Percentiles rank a stretch among this genome's conserved stretches.
Evolutionary conservation across 2,329 filamentous ascomycete genomes (phyloP).

Genomic region (Aspergillus sp.): DNA sequence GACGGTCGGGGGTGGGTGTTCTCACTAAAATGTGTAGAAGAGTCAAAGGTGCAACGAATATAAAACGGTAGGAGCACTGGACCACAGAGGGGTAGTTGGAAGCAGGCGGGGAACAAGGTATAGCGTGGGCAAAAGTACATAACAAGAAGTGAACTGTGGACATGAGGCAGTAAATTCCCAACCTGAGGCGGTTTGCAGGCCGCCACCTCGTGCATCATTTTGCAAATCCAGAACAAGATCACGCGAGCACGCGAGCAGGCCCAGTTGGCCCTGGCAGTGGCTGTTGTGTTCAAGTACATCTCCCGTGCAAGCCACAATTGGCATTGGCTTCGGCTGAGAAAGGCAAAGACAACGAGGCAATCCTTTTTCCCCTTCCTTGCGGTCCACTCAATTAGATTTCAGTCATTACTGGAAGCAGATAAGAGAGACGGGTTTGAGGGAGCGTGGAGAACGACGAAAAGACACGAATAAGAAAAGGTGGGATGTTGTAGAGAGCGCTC

Average conservation of each 20-base stretch:
- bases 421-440: constrained; percentile 35
- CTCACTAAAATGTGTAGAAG: constrained; percentile 33
- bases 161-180: constrained; percentile 30
- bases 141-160: constrained; percentile 42
- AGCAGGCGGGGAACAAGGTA: constrained; percentile 36
- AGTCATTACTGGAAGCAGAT: constrained; percentile 40
- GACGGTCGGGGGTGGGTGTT: constrained; percentile 30
- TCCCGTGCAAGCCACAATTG: constrained; percentile 30
- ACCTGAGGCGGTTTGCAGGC: constrained; percentile 25
- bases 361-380: constrained; percentile 26
- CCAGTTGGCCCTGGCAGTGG: constrained; percentile 19
- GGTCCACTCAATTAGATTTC: constrained; percentile 32
- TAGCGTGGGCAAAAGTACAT: constrained; percentile 46
- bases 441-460: constrained; percentile 37
- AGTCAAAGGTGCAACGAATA: constrained; percentile 27
- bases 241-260: constrained; percentile 23
- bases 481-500: constrained; percentile 31
- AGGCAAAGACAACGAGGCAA: constrained; percentile 24
- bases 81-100: constrained; percentile 32
- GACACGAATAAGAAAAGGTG: constrained; percentile 31
- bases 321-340: constrained; percentile 27
- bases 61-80: constrained; percentile 26
- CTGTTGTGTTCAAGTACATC: constrained; percentile 30
- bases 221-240: constrained; percentile 29
- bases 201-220: constrained; percentile 30